Conservation (phyloP, 495 filamentous ascomycete species). For the Daldinia loculata region DNA sequence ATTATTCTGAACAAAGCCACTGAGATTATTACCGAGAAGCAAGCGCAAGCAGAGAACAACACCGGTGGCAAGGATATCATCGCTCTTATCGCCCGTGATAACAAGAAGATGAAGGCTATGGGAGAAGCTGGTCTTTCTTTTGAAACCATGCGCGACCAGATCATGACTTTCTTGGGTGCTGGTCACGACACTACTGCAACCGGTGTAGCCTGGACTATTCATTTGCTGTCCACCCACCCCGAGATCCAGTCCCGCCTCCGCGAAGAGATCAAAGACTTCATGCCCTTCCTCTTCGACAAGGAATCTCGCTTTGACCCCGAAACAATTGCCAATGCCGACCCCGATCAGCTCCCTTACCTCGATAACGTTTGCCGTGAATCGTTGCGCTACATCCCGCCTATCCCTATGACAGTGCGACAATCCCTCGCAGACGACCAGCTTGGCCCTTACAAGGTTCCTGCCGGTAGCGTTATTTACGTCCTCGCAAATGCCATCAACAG, state of each 20-base stretch:
- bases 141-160: slow-evolving; percentile 59
- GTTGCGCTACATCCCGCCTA: slow-evolving; percentile 58
- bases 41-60: slow-evolving; percentile 55
- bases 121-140: slow-evolving; percentile 51
- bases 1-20: slow-evolving; percentile 52
- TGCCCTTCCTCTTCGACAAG: slow-evolving; percentile 53
- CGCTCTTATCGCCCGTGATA: slow-evolving; percentile 54
- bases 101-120: slow-evolving; percentile 49
- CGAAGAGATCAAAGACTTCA: slow-evolving; percentile 47
- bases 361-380: slow-evolving; percentile 61
- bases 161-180: slow-evolving; percentile 56
- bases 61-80: slow-evolving; percentile 54
- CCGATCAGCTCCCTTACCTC: slow-evolving; percentile 48
- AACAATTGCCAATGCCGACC: slow-evolving; percentile 32
- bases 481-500: slow-evolving; percentile 52
- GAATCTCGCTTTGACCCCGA: slow-evolving; percentile 22
- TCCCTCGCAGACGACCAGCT: slow-evolving; percentile 44
- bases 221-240: slow-evolving; percentile 47
- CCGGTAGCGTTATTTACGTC: slow-evolving; percentile 48
- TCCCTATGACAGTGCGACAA: slow-evolving; percentile 52
- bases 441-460: slow-evolving; percentile 43
- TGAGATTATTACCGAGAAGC: slow-evolving; percentile 50
- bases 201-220: slow-evolving; percentile 48
- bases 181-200: slow-evolving; percentile 55
- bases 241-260: slow-evolving; percentile 48